Evolutionary conservation across 805 yeast genomes (phyloP).

Genomic region (Kregervanrija delftensis): DNA sequence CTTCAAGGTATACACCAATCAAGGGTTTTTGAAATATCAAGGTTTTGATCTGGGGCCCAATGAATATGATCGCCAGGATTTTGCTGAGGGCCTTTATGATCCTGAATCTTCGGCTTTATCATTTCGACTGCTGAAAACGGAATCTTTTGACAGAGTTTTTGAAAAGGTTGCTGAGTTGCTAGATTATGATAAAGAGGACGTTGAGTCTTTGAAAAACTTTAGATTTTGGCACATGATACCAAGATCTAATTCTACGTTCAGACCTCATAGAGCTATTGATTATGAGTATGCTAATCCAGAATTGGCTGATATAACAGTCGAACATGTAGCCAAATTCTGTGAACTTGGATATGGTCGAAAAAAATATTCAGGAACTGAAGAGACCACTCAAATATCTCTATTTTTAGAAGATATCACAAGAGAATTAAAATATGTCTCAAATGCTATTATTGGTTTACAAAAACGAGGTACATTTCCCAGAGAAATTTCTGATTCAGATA

Average conservation of each 20-base stretch:
- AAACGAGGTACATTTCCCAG: constrained; percentile 5
- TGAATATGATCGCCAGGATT: constrained; percentile 35
- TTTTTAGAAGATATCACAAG: constrained; percentile 57
- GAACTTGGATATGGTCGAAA: constrained; percentile 22
- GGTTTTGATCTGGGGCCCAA: constrained; percentile 79
- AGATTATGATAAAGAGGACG: constrained; percentile 24
- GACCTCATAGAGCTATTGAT: constrained; percentile 46
- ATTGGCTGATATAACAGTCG: constrained; percentile 35
- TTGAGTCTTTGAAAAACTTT: constrained; percentile 23
- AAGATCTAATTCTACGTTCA: constrained; percentile 63
- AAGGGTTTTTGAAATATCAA: constrained; percentile 49
- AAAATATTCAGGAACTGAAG: constrained; percentile 31
- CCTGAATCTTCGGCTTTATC: constrained; percentile 40
- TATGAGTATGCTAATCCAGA: constrained; percentile 19
- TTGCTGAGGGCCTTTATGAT: constrained; percentile 43
- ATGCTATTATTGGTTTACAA: constrained; percentile 13
- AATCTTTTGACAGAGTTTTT: constrained; percentile 43
- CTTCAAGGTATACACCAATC: constrained; percentile 48
- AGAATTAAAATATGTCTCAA: constrained; percentile 31
- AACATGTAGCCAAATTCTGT: constrained; percentile 39
- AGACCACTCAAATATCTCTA: constrained; percentile 40
- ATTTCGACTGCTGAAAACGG: constrained; percentile 50
- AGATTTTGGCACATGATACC: constrained; percentile 60
- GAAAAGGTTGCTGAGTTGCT: constrained; percentile 41
- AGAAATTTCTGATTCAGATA: not conserved